Base-by-base conservation (phyloP, 2,329 filamentous ascomycete genomes). In the Alternaria gansuensis region DNA sequence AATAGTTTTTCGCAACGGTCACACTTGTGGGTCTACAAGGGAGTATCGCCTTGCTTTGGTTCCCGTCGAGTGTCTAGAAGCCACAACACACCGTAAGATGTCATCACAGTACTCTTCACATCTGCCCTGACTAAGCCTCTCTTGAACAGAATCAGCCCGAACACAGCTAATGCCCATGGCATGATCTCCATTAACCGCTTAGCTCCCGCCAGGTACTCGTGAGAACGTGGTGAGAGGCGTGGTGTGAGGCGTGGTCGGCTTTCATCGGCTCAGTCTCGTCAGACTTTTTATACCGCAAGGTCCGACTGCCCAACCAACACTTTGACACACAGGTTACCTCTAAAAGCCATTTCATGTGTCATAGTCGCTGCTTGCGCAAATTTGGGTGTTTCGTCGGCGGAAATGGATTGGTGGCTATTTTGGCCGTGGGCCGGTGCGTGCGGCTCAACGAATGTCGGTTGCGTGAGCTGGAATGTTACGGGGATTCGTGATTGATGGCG, bases 291-390 rank as follows among this genome's bases (percentile, higher is more conserved):
- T 60, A 41, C 54, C 51, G 40, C 33, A 54, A 17, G 33, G 58
- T 56, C 56, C 60, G 58, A 64, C 63, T 41, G 48, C 50, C 23
- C 36, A 37, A 58, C 51, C 50, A 57, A 54, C 39, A 57, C 41
- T 45, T 57, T 71, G 68, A 69, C 68, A 69, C 64, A 69, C 34
- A 51, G 41, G 52, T 54, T 63, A 50, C 53, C 68, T 60, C 48
- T 69, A 62, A 66, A 57, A 44, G 67, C 57, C 33, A 68, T 68
- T 55, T 62, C 39, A 51, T 71, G 62, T 71, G 68, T 71, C 68
- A 71, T 66, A 66, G 63, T 52, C 8, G 51, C 54, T 24, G 37
- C 57, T 13, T 39, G 45, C 39, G 43, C 29, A 53, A 59, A 59
- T 57, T 51, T 54, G 34, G n/a, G 10, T 26, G n/a, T 51, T 57